Evolutionary conservation across 2,329 filamentous ascomycete species (phyloP), one percentile per base, ranked within the genome.

Genomic region (Didymella segeticola): DNA sequence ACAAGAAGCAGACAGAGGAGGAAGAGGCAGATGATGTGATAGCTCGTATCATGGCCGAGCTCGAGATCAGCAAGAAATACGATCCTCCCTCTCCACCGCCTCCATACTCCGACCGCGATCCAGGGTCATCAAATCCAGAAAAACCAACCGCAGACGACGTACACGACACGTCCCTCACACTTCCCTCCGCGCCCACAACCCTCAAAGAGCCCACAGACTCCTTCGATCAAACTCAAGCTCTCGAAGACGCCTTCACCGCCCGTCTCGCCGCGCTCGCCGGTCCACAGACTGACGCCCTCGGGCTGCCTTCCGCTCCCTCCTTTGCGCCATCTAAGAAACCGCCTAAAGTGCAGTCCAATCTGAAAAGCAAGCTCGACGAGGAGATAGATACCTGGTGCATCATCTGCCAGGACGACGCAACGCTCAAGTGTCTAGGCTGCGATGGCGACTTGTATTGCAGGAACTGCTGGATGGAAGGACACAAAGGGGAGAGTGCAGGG

Each of bases 381-480:
- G 89, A 93, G 63, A 81, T 88, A 57, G 86, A 88, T 34, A 85
- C 82, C 1, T 96, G 90, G 90, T 96, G 91, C 71, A 83, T 87
- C 26, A 91, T 95, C 9, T 96, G 91, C 69, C 85, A 89, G 39
- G 89, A 91, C 53, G 89, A 95, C 67, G 90, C 88, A 0, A 86
- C 85, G 3, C 76, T 95, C 23, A 81, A 82, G 52, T 96, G 91
- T 69, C 69, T 86, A 0, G 90, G 88, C 3, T 96, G 91, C 64
- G 86, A 81, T 46, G 79, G 78, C 1, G 83, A 93, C 60, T 78
- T 91, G 33, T 96, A 93, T 70, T 96, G 91, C 71, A 79, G 81
- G 19, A 78, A 83, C 14, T 96, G 91, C 77, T 96, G 91, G 91
- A 83, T 81, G 54, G 90, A 93, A 67, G 91, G 91, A 72, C 91